Percentiles rank a stretch among this genome's conserved stretches.
Conservation (phyloP, 1,284 basidiomycete species). For the Cutaneotrichosporon cavernicola region DNA sequence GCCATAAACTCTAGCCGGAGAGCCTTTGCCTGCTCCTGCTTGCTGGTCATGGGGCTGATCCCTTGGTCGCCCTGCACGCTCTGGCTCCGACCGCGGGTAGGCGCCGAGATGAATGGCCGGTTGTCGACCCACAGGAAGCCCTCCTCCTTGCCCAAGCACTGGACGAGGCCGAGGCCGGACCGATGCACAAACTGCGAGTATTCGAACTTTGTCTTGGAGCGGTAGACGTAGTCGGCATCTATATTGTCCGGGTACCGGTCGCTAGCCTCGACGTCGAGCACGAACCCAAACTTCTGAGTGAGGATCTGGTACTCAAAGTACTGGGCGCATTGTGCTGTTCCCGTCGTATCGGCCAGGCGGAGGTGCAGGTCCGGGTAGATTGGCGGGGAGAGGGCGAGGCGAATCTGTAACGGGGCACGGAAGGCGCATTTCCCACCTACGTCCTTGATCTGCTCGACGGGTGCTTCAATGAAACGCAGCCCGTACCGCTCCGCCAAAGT, state of each 20-base stretch:
- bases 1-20: conserved; percentile 60
- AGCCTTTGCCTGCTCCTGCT: conserved; percentile 44
- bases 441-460: conserved; percentile 78
- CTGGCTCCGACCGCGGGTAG: conserved; percentile 28
- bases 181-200: conserved; percentile 87
- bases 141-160: conserved; percentile 71
- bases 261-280: conserved; percentile 80
- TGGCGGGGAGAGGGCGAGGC: conserved; percentile 70
- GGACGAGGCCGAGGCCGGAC: conserved; percentile 79
- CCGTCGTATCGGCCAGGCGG: conserved; percentile 58
- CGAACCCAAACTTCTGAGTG: conserved; percentile 68
- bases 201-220: conserved; percentile 64
- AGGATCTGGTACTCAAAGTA: conserved; percentile 82
- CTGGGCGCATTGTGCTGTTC: conserved; percentile 59
- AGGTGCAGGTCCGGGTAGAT: conserved; percentile 66
- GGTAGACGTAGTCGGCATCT: conserved; percentile 86
- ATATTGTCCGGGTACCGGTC: conserved; percentile 72
- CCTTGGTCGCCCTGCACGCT: conserved; percentile 25
- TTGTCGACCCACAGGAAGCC: conserved; percentile 88
- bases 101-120: conserved; percentile 58
- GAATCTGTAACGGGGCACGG: conserved; percentile 80
- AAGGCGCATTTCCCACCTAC: conserved; percentile 78
- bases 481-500: conserved; percentile 86
- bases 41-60: conserved; percentile 30
- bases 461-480: conserved; percentile 86